Percentiles rank a stretch among this genome's conserved stretches.
These are phyloP conservation scores for Cladosporium sp. DNA, from an alignment of 2,329 filamentous ascomycete genomes.

Conservation along the genomic window DNA sequence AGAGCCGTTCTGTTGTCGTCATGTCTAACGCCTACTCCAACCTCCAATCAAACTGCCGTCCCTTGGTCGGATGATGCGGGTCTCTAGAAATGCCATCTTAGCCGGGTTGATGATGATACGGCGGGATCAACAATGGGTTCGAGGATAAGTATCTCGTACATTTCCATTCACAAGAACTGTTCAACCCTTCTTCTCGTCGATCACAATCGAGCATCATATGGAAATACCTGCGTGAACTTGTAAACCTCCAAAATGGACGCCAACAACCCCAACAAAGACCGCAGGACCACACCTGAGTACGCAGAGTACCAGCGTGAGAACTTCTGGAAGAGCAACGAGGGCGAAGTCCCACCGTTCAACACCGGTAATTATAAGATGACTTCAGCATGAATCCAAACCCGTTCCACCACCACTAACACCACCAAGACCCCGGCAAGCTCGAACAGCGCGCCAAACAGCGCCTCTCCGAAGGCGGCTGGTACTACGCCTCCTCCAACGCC, in stretches of 20 bases:
- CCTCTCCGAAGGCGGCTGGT: slow-evolving; percentile 61
- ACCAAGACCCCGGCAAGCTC: slow-evolving; percentile 59
- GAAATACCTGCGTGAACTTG: neutral
- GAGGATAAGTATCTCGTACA: neutral
- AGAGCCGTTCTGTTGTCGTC: slow-evolving; percentile 2
- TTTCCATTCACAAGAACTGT: neutral
- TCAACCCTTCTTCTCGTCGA: no score
- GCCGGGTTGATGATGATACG: neutral
- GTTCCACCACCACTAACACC: neutral
- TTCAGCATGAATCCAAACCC: no score
- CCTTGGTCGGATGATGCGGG: neutral
- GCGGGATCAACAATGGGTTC: neutral
- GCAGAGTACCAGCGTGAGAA: slow-evolving; percentile 58
- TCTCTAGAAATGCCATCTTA: neutral
- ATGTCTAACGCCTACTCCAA: neutral
- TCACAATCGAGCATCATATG: neutral
- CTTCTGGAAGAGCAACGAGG: slow-evolving; percentile 57
- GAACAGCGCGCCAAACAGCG: slow-evolving; percentile 59
- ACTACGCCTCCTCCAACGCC: slow-evolving; percentile 60
- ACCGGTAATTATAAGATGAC: slow-evolving; percentile 42
- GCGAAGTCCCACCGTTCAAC: slow-evolving; percentile 54
- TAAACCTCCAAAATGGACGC: slow-evolving; percentile 45
- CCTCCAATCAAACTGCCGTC: neutral
- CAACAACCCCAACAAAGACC: slow-evolving; percentile 54
- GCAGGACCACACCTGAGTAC: slow-evolving; percentile 56